phyloP scores from a whole-genome alignment of 163 green algal species.

The Scenedesmus sp. region DNA sequence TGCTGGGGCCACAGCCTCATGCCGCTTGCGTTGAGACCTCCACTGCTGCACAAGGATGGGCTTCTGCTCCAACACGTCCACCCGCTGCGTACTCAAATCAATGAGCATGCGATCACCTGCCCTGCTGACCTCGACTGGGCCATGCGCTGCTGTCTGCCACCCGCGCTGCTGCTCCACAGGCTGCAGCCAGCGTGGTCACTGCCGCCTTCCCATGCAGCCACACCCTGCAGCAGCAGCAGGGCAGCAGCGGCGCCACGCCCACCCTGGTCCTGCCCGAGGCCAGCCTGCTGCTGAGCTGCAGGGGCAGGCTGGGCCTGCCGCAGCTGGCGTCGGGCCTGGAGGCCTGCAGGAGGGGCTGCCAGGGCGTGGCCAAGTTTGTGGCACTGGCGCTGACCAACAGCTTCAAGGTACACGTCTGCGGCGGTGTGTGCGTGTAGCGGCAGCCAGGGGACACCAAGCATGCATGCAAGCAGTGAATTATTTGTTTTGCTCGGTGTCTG shows the following conservation, averaged over 20 bases:
- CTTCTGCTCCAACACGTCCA: too few species aligned
- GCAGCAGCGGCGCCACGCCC: neutral
- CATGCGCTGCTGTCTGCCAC: too few species aligned
- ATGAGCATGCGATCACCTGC: too few species aligned
- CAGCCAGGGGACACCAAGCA: too few species aligned
- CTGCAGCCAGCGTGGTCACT: neutral
- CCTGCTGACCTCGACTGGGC: too few species aligned
- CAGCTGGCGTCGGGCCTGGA: slow-evolving; percentile 51
- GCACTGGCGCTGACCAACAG: slow-evolving; percentile 38
- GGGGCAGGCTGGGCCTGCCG: slow-evolving; percentile 27
- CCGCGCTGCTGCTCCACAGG: neutral
- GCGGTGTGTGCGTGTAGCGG: too few species aligned
- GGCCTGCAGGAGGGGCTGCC: slow-evolving; percentile 32
- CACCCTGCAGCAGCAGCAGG: slow-evolving; percentile 21
- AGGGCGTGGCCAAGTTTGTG: slow-evolving; percentile 58
- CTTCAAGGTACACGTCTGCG: slow-evolving; percentile 56
- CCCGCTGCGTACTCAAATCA: too few species aligned
- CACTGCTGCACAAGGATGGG: too few species aligned
- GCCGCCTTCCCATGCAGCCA: slow-evolving; percentile 8
- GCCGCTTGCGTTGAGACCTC: too few species aligned
- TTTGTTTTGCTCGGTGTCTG: too few species aligned
- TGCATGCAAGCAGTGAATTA: too few species aligned
- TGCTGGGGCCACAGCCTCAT: too few species aligned
- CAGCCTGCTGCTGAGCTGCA: slow-evolving; percentile 45
- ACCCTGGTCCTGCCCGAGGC: slow-evolving; percentile 13